Base-by-base conservation (phyloP, 192 early-diverging fungal genomes). In the Mortierella alpina region DNA sequence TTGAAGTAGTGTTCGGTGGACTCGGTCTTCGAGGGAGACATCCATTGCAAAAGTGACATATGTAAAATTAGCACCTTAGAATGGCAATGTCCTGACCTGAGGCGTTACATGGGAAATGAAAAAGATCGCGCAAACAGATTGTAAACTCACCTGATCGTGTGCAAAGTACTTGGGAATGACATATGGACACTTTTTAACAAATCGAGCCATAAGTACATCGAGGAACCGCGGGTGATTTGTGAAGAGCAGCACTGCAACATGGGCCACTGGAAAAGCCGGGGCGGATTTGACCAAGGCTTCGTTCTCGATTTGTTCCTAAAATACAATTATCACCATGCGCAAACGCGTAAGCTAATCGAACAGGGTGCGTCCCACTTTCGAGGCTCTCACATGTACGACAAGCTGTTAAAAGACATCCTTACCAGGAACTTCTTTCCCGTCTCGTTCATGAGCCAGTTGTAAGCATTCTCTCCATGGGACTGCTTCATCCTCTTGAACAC, bases 161-260 rank as follows among this genome's bases (percentile, higher is more conserved):
- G 74, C 79, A 50, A 82, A 73, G 60, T 92, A 96, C 18, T 82
- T 75, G 4, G 95, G 95, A 11, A 91, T 85, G 8, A 93, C 68
- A 65, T 91, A 95, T 4, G 87, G 87, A 62, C 93, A 95, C 39
- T 89, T 84, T 64, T 92, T 94, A 45, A 85, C 68, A 15, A 96
- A 59, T 14, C 93, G 82, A 20, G 89, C 89, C 31, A 94, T 81
- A 13, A 92, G 85, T 2, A 86, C 82, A 4, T 85, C 83, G 9
- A 88, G 63, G 20, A 95, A 90, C 17, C 83, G 82, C 10, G 86
- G 81, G 68, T 93, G 89, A 12, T 82, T 75, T 0, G 78, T 75
- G 58, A 83, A 88, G 4, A 95, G 54, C 59, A 92, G 56, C 17
- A 92, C 86, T 22, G 84, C 82, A 3, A 94, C 82, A 54, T 89